phyloP scores from a whole-genome alignment of 2,329 filamentous ascomycete genomes.

The Cladosporium sp. region DNA sequence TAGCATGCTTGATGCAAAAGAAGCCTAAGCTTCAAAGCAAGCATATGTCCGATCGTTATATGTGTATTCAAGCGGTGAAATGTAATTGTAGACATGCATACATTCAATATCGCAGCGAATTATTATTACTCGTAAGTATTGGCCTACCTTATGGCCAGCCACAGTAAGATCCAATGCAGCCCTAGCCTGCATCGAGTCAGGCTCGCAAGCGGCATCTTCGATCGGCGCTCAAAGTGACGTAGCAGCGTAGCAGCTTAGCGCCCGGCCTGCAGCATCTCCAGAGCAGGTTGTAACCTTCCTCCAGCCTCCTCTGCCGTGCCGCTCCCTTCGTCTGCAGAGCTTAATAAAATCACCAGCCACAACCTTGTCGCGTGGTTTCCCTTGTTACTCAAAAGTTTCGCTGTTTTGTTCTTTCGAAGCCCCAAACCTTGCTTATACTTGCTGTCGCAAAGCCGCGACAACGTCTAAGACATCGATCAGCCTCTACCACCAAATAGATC shows the following conservation, averaged over 20 bases:
- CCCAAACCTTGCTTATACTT: not conserved
- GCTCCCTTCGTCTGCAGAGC: not conserved
- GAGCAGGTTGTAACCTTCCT: not conserved
- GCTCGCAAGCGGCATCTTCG: not conserved
- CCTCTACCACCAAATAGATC: not conserved
- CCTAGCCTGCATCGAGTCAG: not conserved
- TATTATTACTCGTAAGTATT: not conserved
- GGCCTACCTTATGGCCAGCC: not conserved
- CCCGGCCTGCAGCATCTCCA: not conserved
- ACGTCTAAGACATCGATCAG: not conserved
- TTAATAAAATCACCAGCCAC: conserved; percentile 7
- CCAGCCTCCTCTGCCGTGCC: conserved; percentile 1
- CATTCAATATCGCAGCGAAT: no score
- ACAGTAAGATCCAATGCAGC: not conserved
- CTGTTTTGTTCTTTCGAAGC: not conserved
- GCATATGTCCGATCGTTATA: no score
- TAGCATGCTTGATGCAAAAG: no score
- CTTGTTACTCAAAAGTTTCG: not conserved
- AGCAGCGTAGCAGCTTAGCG: not conserved
- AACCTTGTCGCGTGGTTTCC: not conserved
- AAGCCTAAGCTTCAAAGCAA: no score
- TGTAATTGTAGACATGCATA: no score
- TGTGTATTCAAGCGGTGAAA: no score
- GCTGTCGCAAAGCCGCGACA: not conserved
- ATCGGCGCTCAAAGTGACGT: conserved; percentile 5